phyloP scores from a whole-genome alignment of 108 stramenopile genomes.

The Aureococcus anophagefferens region DNA sequence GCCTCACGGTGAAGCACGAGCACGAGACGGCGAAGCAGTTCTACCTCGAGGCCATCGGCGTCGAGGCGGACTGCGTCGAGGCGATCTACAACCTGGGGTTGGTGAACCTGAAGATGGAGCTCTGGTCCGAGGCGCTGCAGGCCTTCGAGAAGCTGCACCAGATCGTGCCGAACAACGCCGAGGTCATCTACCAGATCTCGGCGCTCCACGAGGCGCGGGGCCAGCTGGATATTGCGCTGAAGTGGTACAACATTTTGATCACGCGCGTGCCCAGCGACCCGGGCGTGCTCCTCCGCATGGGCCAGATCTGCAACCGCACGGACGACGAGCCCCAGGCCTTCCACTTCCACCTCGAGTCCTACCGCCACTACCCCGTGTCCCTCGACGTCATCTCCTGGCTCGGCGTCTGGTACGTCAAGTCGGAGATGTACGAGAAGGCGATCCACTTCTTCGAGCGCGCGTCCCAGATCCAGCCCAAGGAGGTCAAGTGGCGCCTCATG shows the following conservation, averaged over 20 bases:
- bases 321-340: constrained; percentile 56
- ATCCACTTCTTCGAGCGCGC: constrained; percentile 73
- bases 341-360: constrained; percentile 58
- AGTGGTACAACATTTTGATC: constrained; percentile 69
- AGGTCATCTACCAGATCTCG: constrained; percentile 74
- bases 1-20: constrained; percentile 57
- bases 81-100: constrained; percentile 78
- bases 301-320: constrained; percentile 54
- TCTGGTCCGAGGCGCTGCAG: constrained; percentile 52
- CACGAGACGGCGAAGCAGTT: constrained; percentile 58
- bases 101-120: constrained; percentile 45
- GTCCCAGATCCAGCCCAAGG: constrained; percentile 64
- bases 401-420: constrained; percentile 75
- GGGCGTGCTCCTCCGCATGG: constrained; percentile 51
- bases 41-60: constrained; percentile 75
- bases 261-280: constrained; percentile 66
- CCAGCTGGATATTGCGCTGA: constrained; percentile 33
- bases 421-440: constrained; percentile 73
- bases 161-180: constrained; percentile 64
- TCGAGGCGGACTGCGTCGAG: constrained; percentile 73
- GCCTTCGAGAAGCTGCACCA: constrained; percentile 69
- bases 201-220: constrained; percentile 57
- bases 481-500: constrained; percentile 80
- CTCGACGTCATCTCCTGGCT: constrained; percentile 73
- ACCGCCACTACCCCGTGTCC: constrained; percentile 68